These are phyloP conservation scores for Iris pallida DNA, from an alignment of 116 monocot genomes.

Conservation along the genomic window DNA sequence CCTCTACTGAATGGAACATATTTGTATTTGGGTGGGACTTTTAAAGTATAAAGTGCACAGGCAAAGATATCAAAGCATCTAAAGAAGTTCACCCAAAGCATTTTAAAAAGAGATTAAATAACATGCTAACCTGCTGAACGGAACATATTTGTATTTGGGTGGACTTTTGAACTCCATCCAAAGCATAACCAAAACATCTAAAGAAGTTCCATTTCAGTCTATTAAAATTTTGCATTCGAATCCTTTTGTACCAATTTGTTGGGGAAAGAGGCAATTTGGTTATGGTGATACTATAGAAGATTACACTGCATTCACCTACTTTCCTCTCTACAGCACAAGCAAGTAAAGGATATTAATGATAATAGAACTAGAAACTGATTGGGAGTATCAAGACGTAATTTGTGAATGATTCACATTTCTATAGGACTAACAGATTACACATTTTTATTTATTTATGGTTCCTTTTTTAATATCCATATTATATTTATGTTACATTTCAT, in stretches of 20 bases:
- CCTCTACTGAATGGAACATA: too few relatives aligned
- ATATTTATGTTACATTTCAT: too few relatives aligned
- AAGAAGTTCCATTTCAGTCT: background rate
- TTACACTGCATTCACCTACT: slow-evolving; percentile 22
- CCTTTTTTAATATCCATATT: too few relatives aligned
- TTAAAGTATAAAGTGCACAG: too few relatives aligned
- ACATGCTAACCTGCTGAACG: too few relatives aligned
- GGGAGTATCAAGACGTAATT: background rate
- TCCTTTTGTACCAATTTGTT: background rate
- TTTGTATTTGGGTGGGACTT: too few relatives aligned
- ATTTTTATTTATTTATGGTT: too few relatives aligned
- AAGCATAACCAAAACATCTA: background rate
- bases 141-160: too few relatives aligned
- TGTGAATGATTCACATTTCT: background rate
- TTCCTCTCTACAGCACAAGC: background rate
- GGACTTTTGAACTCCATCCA: too few relatives aligned
- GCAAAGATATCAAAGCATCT: too few relatives aligned
- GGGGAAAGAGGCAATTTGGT: background rate
- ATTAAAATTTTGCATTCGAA: background rate
- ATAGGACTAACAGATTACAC: too few relatives aligned
- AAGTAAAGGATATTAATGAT: background rate
- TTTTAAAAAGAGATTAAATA: background rate
- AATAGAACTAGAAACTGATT: background rate
- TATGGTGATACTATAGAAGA: background rate
- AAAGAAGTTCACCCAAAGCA: too few relatives aligned